These are phyloP conservation scores for Cyberlindnera petersonii DNA, from an alignment of 805 yeast genomes.

Conservation along the genomic window DNA sequence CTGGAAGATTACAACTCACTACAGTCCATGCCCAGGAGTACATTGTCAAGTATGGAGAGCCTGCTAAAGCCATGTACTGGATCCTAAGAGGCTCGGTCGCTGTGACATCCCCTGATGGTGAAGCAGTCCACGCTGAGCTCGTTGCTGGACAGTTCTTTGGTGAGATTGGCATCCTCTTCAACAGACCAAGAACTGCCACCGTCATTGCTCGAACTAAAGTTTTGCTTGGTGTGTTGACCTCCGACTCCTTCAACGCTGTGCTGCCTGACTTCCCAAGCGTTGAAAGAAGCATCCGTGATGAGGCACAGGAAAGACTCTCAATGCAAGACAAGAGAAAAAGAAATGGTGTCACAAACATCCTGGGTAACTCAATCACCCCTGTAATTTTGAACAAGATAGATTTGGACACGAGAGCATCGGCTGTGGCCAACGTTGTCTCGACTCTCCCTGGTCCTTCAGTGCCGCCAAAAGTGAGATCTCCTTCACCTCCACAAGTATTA, in stretches of 20 bases:
- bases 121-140: slow-evolving; percentile 66
- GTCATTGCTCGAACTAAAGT: slow-evolving; percentile 68
- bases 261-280: slow-evolving; percentile 60
- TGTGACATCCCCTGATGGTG: slow-evolving; percentile 77
- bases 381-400: slow-evolving; percentile 2
- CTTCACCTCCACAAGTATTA: slow-evolving; percentile 7
- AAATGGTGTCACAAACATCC: slow-evolving; percentile 34
- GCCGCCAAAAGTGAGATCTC: slow-evolving; percentile 30
- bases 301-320: slow-evolving; percentile 72
- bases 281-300: slow-evolving; percentile 68
- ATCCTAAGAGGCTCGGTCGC: slow-evolving; percentile 69
- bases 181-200: slow-evolving; percentile 75
- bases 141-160: slow-evolving; percentile 72
- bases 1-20: slow-evolving; percentile 52
- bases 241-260: slow-evolving; percentile 55
- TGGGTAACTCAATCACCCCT: slow-evolving; percentile 18
- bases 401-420: slow-evolving; percentile 18
- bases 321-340: slow-evolving; percentile 61
- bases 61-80: slow-evolving; percentile 77
- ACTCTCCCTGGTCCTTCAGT: slow-evolving; percentile 38
- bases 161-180: slow-evolving; percentile 72
- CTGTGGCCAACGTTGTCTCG: slow-evolving; percentile 31
- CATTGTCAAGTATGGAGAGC: slow-evolving; percentile 68
- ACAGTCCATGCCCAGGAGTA: slow-evolving; percentile 66
- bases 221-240: slow-evolving; percentile 62